A percentile compares a stretch with the other conserved stretches of the same genome.
Conservation (phyloP, 148 eudicot species). For the Chenopodium formosanum region DNA sequence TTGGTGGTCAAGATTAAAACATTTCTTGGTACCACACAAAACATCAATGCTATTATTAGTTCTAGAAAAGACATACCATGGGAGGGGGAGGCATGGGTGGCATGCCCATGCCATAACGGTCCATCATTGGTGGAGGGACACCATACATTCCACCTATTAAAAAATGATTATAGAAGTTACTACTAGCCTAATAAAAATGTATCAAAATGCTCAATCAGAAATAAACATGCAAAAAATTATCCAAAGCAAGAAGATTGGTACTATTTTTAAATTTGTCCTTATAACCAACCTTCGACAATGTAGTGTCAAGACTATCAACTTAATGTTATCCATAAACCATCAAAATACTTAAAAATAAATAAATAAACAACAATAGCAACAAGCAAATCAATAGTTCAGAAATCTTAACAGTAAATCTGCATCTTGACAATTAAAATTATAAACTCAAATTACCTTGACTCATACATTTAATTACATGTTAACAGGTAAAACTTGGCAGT, state of each 20-base stretch:
- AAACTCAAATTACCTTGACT: background rate
- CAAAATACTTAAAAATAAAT: background rate
- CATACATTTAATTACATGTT: background rate
- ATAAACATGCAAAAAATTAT: background rate
- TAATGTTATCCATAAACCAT: background rate
- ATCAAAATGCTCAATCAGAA: background rate
- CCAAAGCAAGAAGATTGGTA: background rate
- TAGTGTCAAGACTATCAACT: background rate
- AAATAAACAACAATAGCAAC: no score
- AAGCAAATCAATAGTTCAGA: background rate
- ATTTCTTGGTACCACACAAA: background rate
- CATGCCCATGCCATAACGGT: conserved; percentile 77
- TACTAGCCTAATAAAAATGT: background rate
- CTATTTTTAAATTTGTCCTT: background rate
- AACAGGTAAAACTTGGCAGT: background rate
- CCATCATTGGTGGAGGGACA: conserved; percentile 80
- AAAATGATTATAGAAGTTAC: background rate
- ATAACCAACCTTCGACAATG: background rate
- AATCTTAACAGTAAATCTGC: background rate
- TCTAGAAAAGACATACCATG: conserved; percentile 51
- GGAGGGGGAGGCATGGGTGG: conserved; percentile 62
- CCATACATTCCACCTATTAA: conserved; percentile 81
- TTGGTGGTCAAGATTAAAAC: background rate
- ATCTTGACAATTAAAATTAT: background rate
- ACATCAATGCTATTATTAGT: background rate